Base-by-base conservation (phyloP, 805 yeast genomes). In the Zygotorulaspora florentina region DNA sequence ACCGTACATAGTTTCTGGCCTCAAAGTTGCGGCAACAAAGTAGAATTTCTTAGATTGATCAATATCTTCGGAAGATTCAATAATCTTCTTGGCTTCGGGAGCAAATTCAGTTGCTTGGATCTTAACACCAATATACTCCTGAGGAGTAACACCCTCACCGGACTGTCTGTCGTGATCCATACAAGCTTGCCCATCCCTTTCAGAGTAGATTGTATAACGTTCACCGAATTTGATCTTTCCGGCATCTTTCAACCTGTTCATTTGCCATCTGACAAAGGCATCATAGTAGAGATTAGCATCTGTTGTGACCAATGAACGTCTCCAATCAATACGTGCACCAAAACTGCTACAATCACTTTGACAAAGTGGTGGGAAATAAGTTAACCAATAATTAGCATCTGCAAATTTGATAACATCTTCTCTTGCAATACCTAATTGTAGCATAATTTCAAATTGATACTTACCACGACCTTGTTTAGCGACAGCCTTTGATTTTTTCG, bases 1-100 rank as follows among this genome's bases (percentile, higher is more conserved):
- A 53, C 97, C 98, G 63, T 90, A 90, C 97, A 93, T 88, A 57
- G 99, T 93, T 73, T 93, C 99, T 27, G 99, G 97, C 73, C 99
- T 83, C 63, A 93, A 80, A 57, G 99, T 93, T 25, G 98, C 98
- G 48, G 99, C 99, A 40, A 93, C 88, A 50, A 93, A 74, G 71
- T 66, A 88, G 25, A 89, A 74, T 57, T 82, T 85, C 72, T 86
- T 87, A 16, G 74, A 66, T 38, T 67, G 59, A 39, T 68, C 71
- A 20, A 79, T 61, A 11, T 51, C 54, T 18, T 65, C 57, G 42
- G 51, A 43, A 17, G 62, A 59, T n/a, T 64, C 67, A 25, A 65
- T 47, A 23, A 63, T 52, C 39, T 59, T 50, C 31, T 71, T 70
- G 46, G 77, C 72, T 43, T 72, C 73, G 38, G 74, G 71, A 43